phyloP scores from a whole-genome alignment of 495 filamentous ascomycete genomes.

The Trichoderma virens region DNA sequence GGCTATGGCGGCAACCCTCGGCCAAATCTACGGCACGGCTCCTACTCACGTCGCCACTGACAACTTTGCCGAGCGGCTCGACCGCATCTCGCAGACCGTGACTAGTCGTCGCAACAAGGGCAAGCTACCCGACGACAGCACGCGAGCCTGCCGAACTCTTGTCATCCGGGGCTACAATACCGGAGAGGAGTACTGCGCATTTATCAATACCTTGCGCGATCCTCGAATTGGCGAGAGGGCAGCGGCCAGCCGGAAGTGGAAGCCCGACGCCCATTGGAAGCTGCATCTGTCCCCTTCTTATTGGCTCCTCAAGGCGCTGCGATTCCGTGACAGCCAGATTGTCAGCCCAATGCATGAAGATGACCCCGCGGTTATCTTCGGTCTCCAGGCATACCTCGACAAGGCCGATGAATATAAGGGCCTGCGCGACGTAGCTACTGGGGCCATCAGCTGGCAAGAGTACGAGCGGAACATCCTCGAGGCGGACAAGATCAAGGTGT shows the following conservation, averaged over 20 bases:
- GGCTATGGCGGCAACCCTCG: slow-evolving; percentile 2
- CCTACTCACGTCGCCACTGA: slow-evolving; percentile 11
- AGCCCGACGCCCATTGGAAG: neutral
- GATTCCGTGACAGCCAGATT: neutral
- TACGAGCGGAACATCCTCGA: neutral
- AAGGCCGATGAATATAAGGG: neutral
- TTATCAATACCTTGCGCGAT: neutral
- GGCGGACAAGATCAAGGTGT: neutral
- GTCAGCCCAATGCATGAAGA: slow-evolving; percentile 11
- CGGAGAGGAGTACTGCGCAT: neutral
- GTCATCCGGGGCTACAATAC: slow-evolving; percentile 6
- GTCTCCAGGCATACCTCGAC: slow-evolving; percentile 7
- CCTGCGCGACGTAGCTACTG: slow-evolving; percentile 8
- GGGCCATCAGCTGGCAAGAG: slow-evolving; percentile 11
- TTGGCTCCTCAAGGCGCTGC: slow-evolving; percentile 14
- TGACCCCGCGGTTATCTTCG: slow-evolving; percentile 8
- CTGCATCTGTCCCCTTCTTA: slow-evolving; percentile 1
- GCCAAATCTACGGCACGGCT: slow-evolving; percentile 1
- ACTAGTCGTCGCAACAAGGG: slow-evolving; percentile 8
- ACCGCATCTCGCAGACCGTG: neutral
- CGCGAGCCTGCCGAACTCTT: neutral
- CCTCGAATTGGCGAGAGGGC: neutral
- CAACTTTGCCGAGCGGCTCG: slow-evolving; percentile 11
- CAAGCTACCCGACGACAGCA: neutral
- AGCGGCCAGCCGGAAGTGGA: neutral